Percentiles rank a stretch among this genome's conserved stretches.
Evolutionary conservation across 2,329 filamentous ascomycete species (phyloP).

Genomic region (Juglanconis sp.): DNA sequence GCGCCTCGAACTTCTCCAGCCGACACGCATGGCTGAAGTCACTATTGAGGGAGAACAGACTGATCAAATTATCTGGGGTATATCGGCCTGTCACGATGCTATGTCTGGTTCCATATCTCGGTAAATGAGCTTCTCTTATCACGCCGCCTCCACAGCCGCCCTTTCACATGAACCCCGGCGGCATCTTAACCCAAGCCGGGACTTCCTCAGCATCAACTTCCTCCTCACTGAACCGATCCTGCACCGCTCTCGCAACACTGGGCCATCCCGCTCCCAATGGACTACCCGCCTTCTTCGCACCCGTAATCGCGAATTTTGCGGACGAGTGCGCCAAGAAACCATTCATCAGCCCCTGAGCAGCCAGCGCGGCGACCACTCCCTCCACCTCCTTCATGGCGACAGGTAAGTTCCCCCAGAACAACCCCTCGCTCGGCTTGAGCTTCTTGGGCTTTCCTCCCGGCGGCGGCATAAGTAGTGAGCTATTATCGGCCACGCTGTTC

Average conservation of each 20-base stretch:
- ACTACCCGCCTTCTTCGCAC: slow-evolving; percentile 64
- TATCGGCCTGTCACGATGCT: background rate
- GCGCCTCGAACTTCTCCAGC: no score
- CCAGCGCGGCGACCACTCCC: slow-evolving; percentile 69
- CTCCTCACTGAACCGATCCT: slow-evolving; percentile 56
- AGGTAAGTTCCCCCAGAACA: slow-evolving; percentile 61
- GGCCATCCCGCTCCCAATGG: slow-evolving; percentile 74
- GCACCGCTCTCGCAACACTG: slow-evolving; percentile 65
- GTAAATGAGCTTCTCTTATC: background rate
- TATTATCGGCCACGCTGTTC: slow-evolving; percentile 38
- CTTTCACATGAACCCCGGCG: slow-evolving; percentile 5
- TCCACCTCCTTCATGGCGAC: slow-evolving; percentile 68
- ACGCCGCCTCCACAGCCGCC: background rate
- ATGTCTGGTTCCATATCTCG: background rate
- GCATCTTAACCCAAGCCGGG: slow-evolving; percentile 68
- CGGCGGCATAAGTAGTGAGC: slow-evolving; percentile 40
- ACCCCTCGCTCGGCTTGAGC: slow-evolving; percentile 55
- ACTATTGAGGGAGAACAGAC: no score
- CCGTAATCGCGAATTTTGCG: slow-evolving; percentile 76
- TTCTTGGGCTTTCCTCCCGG: slow-evolving; percentile 44
- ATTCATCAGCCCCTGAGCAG: slow-evolving; percentile 76
- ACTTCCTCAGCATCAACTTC: slow-evolving; percentile 62
- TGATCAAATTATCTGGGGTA: no score
- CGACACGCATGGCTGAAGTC: no score
- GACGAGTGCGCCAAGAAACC: slow-evolving; percentile 80